These are phyloP conservation scores for Paramecium sexaurelia DNA, from an alignment of 73 alveolate species.

Conservation along the genomic window DNA sequence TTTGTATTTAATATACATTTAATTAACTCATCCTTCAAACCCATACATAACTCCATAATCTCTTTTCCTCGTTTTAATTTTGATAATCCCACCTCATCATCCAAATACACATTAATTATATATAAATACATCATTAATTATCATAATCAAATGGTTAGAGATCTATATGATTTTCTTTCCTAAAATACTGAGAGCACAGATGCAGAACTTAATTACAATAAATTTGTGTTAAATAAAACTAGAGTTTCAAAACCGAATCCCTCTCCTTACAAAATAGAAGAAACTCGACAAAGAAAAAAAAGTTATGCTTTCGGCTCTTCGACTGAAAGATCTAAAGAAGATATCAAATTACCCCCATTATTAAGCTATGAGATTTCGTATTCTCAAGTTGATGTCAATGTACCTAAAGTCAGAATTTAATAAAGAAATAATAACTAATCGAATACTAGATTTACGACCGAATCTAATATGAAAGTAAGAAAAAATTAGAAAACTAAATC, in stretches of 20 bases:
- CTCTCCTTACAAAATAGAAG: neutral
- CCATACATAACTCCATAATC: neutral
- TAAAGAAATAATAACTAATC: neutral
- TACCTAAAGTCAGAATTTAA: constrained; percentile 32
- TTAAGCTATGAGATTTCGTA: neutral
- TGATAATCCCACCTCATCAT: neutral
- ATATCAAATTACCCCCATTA: neutral
- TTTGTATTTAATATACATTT: neutral
- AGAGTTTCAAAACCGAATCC: neutral
- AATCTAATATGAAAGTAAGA: neutral
- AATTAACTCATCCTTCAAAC: neutral
- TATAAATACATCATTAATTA: neutral
- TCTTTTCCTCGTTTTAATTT: neutral
- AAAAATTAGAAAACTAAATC: neutral
- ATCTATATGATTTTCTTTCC: neutral
- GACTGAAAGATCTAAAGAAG: neutral
- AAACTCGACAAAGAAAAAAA: neutral
- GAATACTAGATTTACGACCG: neutral
- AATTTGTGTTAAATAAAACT: neutral
- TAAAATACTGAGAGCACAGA: neutral
- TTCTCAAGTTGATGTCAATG: neutral
- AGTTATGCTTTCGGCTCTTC: constrained; percentile 5
- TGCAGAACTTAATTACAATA: neutral
- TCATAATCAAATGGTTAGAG: constrained; percentile 2
- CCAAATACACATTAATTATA: neutral